Percentiles rank a stretch among this genome's conserved stretches.
phyloP scores from a whole-genome alignment of 2,329 filamentous ascomycete species.

The Elsinoe ampelina region DNA sequence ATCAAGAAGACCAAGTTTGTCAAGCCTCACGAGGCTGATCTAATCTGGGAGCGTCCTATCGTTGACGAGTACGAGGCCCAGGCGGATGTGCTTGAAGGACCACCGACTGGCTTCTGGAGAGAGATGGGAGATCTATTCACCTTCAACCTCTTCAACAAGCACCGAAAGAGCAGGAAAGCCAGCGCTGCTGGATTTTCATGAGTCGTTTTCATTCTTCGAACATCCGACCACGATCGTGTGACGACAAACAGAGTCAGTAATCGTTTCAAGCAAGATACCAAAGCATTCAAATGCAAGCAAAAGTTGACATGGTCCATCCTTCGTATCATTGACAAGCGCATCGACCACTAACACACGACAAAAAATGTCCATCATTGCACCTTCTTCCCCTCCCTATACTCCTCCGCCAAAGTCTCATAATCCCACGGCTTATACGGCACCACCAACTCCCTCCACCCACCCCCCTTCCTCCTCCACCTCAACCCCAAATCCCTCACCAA shows the following conservation, averaged over 20 bases:
- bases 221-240: too few relatives aligned
- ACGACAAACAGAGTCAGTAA: too few relatives aligned
- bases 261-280: neutral
- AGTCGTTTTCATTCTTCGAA: too few relatives aligned
- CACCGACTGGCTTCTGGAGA: conserved; percentile 46
- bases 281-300: neutral
- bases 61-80: conserved; percentile 47
- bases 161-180: neutral
- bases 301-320: too few relatives aligned
- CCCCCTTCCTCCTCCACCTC: conserved; percentile 44
- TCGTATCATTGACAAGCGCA: too few relatives aligned
- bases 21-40: conserved; percentile 46
- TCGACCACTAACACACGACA: neutral
- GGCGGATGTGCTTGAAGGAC: conserved; percentile 34
- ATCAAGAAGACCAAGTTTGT: conserved; percentile 49
- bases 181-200: neutral
- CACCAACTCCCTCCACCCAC: conserved; percentile 43
- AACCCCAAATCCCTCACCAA: conserved; percentile 58
- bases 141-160: neutral
- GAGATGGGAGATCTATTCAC: conserved; percentile 42
- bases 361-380: neutral
- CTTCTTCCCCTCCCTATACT: conserved; percentile 32
- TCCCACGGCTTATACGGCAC: conserved; percentile 51
- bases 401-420: conserved; percentile 45
- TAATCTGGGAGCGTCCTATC: conserved; percentile 50